Evolutionary conservation across 2,329 filamentous ascomycete genomes (phyloP), one percentile per base, ranked within the genome.

Genomic region (Hymenoscyphus occultus): DNA sequence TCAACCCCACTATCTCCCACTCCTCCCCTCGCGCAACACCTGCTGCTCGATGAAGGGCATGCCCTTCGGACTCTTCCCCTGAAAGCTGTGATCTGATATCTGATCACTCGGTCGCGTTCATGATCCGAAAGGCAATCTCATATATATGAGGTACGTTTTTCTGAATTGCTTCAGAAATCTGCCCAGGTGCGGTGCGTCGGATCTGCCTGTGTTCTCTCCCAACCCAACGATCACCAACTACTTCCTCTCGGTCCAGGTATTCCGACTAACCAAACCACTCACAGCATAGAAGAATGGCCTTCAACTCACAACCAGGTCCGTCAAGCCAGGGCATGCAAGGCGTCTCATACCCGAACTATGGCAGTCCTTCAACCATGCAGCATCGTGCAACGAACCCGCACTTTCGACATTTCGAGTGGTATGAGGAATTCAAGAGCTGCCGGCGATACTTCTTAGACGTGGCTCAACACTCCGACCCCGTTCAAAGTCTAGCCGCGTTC

Each of bases 351-450:
- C 61, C 64, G 16, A 66, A 68, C 32, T 68, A 68, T 65, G 67
- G 70, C 60, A 67, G 56, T 59, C 56, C 64, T 12, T 66, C 64
- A 39, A 58, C 39, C 61, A 59, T 51, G 61, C 60, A 65, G 35
- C 64, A 62, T 59, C 51, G 61, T 63, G 56, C 60, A 45, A 65
- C 58, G 22, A 65, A 67, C 22, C 67, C 68, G 1, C 60, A 65
- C 3, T 89, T 93, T 35, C 78, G 90, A 94, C 77, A 90, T 97
- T 90, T 97, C 76, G 90, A 93, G 67, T 98, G 95, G 95, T 91
- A 96, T 76, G 91, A 92, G 10, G 90, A 90, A 66, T 96, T 96
- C 77, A 90, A 95, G 78, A 93, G 88, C 70, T 99, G 95, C 78
- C 88, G 94, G 71, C 86, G 87, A 64, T 97, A 94, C 80, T 99